Evolutionary conservation across 1,284 basidiomycete species (phyloP), one percentile per base, ranked within the genome.

Genomic region (Serendipita sp.): DNA sequence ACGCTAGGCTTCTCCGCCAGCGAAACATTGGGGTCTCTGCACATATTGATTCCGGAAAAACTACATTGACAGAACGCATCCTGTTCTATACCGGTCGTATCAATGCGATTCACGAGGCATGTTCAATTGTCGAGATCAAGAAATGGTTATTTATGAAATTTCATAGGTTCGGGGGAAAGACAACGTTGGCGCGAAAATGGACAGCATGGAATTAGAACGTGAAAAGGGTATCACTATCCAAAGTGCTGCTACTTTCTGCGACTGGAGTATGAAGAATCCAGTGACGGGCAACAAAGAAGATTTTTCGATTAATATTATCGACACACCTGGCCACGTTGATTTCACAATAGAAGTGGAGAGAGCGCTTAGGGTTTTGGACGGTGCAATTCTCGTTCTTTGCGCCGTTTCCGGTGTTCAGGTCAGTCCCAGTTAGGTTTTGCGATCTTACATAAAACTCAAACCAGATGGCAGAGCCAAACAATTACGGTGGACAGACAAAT

Each of bases 221-320:
- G 96, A 99, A 75, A 99, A 99, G 77, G 96, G 95, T 60, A 99
- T 99, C 71, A 99, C 96, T 34, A 99, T 99, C 68, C 95, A 99
- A 75, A 93, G 90, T 70, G 95, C 96, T 2, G 96, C 96, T 1
- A 99, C 96, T 0, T 99, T 95, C 75, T 96, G 93, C 71, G 93
- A 96, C 73, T 99, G 96, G 96, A 81, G 88, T 60, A 83, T 91
- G 0, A 82, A 78, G 17, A 79, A 85, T 66, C 82, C 86, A 34
- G 74, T 76, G 13, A 84, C 79, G 38, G 81, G 80, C 55, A 78
- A 80, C 61, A 85, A 83, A 72, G 81, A 91, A 69, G 90, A 91
- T 67, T 98, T 88, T 73, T 87, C 91, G 34, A 87, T 99, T 73
- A 99, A 99, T 74, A 99, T 99, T 67, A 99, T 99, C 71, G 96